Conservation (phyloP, 2,329 filamentous ascomycete species). For the Stagonosporopsis chrysanthemi region DNA sequence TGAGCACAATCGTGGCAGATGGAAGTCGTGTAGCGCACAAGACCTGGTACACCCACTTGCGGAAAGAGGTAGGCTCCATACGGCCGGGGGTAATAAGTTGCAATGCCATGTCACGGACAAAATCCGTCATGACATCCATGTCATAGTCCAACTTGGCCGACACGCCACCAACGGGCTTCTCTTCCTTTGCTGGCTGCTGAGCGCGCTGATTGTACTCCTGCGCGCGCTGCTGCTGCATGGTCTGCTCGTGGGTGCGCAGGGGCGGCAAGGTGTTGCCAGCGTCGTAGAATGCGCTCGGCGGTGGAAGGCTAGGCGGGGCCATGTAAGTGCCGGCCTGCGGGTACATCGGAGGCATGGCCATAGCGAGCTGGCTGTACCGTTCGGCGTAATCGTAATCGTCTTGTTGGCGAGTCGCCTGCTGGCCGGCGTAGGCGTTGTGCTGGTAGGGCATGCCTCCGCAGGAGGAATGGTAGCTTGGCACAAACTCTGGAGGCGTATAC, state of each 20-base stretch:
- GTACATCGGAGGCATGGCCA: conserved; percentile 51
- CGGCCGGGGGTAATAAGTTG: conserved; percentile 70
- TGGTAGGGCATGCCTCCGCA: conserved; percentile 57
- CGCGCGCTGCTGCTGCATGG: conserved; percentile 50
- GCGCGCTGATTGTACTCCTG: conserved; percentile 50
- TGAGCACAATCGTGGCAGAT: conserved; percentile 88
- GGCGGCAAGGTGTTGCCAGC: conserved; percentile 56
- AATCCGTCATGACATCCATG: conserved; percentile 95
- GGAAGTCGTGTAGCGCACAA: conserved; percentile 88
- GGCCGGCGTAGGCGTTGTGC: conserved; percentile 53
- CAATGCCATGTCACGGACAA: conserved; percentile 88
- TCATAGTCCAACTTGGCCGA: conserved; percentile 96
- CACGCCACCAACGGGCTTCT: conserved; percentile 80
- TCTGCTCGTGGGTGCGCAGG: conserved; percentile 51
- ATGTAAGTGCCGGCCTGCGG: conserved; percentile 51
- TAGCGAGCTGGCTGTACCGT: conserved; percentile 55
- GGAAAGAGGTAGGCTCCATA: conserved; percentile 74
- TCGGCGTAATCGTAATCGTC: conserved; percentile 57
- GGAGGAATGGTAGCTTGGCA: conserved; percentile 53
- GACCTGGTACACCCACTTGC: conserved; percentile 91
- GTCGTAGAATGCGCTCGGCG: conserved; percentile 54
- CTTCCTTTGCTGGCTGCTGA: conserved; percentile 62
- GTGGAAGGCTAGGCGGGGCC: conserved; percentile 46
- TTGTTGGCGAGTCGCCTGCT: conserved; percentile 51
- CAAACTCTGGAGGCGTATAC: conserved; percentile 59